Base-by-base conservation (phyloP, 2,329 filamentous ascomycete species). In the Periconia sp. region DNA sequence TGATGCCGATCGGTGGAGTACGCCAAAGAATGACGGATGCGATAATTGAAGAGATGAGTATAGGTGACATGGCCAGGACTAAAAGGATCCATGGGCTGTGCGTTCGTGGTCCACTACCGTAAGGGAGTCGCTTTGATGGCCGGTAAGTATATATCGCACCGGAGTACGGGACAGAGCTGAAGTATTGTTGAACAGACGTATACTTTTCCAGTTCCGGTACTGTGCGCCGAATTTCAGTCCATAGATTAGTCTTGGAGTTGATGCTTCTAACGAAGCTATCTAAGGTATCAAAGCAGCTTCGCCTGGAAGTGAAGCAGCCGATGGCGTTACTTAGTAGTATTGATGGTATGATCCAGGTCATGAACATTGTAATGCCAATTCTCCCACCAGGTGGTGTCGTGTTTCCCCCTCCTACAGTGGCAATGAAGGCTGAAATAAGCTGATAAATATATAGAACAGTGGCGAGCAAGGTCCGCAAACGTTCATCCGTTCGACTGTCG, bases 91-190 rank as follows among this genome's bases (percentile, higher is more conserved):
- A 30, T 11, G 13, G n/a, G 32, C 26, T 37, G 13, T 26, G 19
- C 8, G 22, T 23, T 30, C 41, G 29, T 16, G n/a, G 7, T 7
- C 36, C 30, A 18, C 33, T 22, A n/a, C 7, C 17, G 31, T 45
- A 44, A 4, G 23, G 9, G 12, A 46, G 31, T 8, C 17, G n/a
- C 28, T 54, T 57, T 16, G 24, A 16, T 2, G 47, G 52, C 6
- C 56, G 46, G 29, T 54, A 59, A 8, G 49, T 48, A 34, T 59
- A 54, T 16, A 59, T 57, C 2, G 40, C 52, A n/a, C 56, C 54
- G 3, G 49, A 43, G 44, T 47, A 57, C 16, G 38, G 26, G n/a
- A 48, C 17, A 2, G 51, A 36, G 24, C 46, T 36, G 26, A 45
- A 44, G 26, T 49, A 56, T 4, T 45, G 25, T 3, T 56, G 25